Evolutionary conservation across 495 filamentous ascomycete species (phyloP).

Genomic region (Penicillium bialowiezense): DNA sequence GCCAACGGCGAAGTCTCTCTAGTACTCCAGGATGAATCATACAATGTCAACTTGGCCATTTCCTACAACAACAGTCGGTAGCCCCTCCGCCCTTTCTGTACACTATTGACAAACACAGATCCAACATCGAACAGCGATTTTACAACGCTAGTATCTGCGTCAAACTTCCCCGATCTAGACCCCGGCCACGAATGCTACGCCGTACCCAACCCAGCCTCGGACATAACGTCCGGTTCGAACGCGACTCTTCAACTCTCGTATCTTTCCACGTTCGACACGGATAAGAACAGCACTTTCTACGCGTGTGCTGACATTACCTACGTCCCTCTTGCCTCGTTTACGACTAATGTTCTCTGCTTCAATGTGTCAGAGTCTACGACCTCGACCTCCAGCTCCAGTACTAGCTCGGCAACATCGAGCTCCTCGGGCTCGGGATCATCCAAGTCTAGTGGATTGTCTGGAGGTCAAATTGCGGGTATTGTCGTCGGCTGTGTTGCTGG

Average conservation of each 20-base stretch:
- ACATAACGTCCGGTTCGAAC: conserved; percentile 38
- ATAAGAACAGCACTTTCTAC: conserved; percentile 48
- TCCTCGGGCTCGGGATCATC: neutral
- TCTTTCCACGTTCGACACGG: conserved; percentile 40
- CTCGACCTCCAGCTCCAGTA: neutral
- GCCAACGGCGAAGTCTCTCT: conserved; percentile 34
- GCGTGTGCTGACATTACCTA: conserved; percentile 52
- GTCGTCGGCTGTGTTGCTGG: conserved; percentile 46
- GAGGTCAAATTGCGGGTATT: conserved; percentile 46
- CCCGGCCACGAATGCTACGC: conserved; percentile 53
- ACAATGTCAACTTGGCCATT: conserved; percentile 44
- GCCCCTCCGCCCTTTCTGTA: neutral
- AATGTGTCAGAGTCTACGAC: conserved; percentile 40
- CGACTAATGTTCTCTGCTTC: conserved; percentile 43
- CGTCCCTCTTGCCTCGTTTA: conserved; percentile 38
- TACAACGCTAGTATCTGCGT: conserved; percentile 29
- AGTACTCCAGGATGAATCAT: conserved; percentile 43
- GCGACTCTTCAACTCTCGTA: conserved; percentile 54
- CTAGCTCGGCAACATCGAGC: conserved; percentile 2
- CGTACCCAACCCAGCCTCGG: conserved; percentile 34
- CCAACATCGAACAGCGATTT: conserved; percentile 47
- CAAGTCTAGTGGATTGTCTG: conserved; percentile 27
- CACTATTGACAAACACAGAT: conserved; percentile 14
- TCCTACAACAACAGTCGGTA: conserved; percentile 43
- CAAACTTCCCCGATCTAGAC: conserved; percentile 28